Base-by-base conservation (phyloP, 345 rosid species). In the Hypericum androsaemum region DNA sequence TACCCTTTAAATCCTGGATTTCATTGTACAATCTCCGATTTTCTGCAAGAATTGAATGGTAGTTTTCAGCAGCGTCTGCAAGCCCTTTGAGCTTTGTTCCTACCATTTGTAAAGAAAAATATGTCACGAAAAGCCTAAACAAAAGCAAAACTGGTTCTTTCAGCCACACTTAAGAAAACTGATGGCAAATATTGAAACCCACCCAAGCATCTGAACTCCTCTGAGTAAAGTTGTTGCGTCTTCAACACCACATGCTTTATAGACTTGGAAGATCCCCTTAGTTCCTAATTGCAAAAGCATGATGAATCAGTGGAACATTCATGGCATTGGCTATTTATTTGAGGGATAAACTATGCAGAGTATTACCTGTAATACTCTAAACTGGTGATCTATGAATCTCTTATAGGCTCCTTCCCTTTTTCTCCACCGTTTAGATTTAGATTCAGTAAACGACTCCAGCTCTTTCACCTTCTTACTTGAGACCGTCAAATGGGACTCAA, bases 1-100 rank as follows among this genome's bases (percentile, higher is more conserved):
- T 75, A 92, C 99, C 99, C 82, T 92, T 92, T 77, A 92, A 57
- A 61, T 92, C 97, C 54, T 88, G 99, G 70, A 92, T 81, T 74
- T 88, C 99, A 58, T 88, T 88, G 71, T 85, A 92, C 67, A 92
- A 56, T 66, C 61, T 86, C 57, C 95, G 71, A 58, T 92, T 92
- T 78, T 92, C 99, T 43, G 77, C 78, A 58, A 88, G 89, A 54
- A 83, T 82, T 3, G 63, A 53, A 69, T 83, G 94, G 60, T 92
- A 92, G 66, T 77, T 85, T 67, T 77, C 78, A 2, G 99, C 90
- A 67, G 94, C 95, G 65, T 88, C 84, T 49, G 67, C 77, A 52
- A 92, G 68, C 64, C 82, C 87, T 74, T 76, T 82, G 62, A 92
- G 87, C 76, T 79, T 88, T 58, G 67, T 51, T 51, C 94, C 99